These are phyloP conservation scores for Cyphellophora europaea DNA, from an alignment of 2,329 filamentous ascomycete species.

Conservation along the genomic window DNA sequence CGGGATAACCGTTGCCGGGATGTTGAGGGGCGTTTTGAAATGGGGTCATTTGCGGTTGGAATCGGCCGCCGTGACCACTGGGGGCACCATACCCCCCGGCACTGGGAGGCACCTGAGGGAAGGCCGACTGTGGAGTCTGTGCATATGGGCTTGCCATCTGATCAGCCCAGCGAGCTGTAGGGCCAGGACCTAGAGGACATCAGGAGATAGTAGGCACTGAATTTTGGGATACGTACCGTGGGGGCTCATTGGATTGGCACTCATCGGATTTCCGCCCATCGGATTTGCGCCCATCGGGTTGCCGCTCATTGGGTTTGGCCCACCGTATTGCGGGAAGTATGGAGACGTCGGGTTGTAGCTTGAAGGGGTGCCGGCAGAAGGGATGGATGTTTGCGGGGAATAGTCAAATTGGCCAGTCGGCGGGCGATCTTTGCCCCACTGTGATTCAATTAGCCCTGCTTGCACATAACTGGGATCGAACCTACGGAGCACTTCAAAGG, in stretches of 20 bases:
- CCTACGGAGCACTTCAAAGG: slow-evolving; percentile 97
- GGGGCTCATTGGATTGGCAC: slow-evolving; percentile 7
- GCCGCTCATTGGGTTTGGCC: slow-evolving; percentile 48
- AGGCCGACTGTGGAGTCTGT: slow-evolving; percentile 38
- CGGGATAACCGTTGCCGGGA: too few relatives aligned
- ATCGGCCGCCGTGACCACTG: too few relatives aligned
- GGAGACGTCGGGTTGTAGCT: slow-evolving; percentile 66
- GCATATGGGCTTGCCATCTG: slow-evolving; percentile 33
- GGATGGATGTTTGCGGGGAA: slow-evolving; percentile 67
- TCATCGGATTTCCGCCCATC: too few relatives aligned
- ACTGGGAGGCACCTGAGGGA: slow-evolving; percentile 51
- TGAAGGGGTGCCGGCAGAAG: slow-evolving; percentile 55
- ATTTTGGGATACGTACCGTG: slow-evolving; percentile 7
- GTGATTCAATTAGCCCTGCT: slow-evolving; percentile 18
- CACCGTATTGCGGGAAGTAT: slow-evolving; percentile 93
- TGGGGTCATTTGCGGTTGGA: too few relatives aligned
- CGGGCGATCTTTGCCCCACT: slow-evolving; percentile 99
- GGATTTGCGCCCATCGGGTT: slow-evolving; percentile 7
- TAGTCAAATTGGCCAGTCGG: slow-evolving; percentile 76
- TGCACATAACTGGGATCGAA: slow-evolving; percentile 21
- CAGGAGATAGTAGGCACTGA: background rate
- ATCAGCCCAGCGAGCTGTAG: slow-evolving; percentile 47
- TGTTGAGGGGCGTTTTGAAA: too few relatives aligned
- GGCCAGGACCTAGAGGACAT: slow-evolving; percentile 31
- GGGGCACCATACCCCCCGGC: too few relatives aligned